Base-by-base conservation (phyloP, 2,329 filamentous ascomycete genomes). In the Cadophora sp. region DNA sequence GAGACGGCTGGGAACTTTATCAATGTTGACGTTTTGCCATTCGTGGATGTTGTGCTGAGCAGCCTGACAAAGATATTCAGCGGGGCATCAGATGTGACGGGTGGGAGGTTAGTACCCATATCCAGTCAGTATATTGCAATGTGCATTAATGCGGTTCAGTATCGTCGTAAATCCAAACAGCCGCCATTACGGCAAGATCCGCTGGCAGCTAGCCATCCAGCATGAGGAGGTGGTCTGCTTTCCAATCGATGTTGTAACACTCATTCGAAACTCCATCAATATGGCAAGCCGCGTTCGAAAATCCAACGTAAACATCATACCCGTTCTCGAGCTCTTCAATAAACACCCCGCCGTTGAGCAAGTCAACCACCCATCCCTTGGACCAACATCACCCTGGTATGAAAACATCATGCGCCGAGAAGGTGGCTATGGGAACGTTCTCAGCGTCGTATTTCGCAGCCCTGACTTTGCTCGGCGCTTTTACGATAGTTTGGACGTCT, bases 121-220 rank as follows among this genome's bases (percentile, higher is more conserved):
- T n/a, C n/a, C n/a, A n/a, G n/a, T n/a, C n/a, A n/a, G n/a, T n/a
- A n/a, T n/a, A n/a, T n/a, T n/a, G n/a, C n/a, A n/a, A n/a, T n/a
- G n/a, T n/a, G n/a, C n/a, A n/a, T n/a, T n/a, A n/a, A n/a, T n/a
- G n/a, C n/a, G n/a, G n/a, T n/a, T n/a, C n/a, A n/a, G n/a, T n/a
- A n/a, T n/a, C n/a, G n/a, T n/a, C n/a, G n/a, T n/a, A n/a, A n/a
- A n/a, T n/a, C n/a, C n/a, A n/a, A n/a, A n/a, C n/a, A n/a, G n/a
- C n/a, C n/a, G n/a, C n/a, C n/a, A n/a, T n/a, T 55, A 92, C 92
- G 16, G 94, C 94, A 0, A 89, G 97, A 78, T 85, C 97, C 20
- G 80, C 5, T n/a, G 6, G 9, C 24, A 22, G n/a, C 27, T 36
- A 2, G 14, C 13, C 14, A 3, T 43, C 22, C 36, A 18, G 13